A percentile compares a stretch with the other conserved stretches of the same genome.
These are phyloP conservation scores for Clavispora santaluciae DNA, from an alignment of 805 yeast genomes.

Conservation along the genomic window DNA sequence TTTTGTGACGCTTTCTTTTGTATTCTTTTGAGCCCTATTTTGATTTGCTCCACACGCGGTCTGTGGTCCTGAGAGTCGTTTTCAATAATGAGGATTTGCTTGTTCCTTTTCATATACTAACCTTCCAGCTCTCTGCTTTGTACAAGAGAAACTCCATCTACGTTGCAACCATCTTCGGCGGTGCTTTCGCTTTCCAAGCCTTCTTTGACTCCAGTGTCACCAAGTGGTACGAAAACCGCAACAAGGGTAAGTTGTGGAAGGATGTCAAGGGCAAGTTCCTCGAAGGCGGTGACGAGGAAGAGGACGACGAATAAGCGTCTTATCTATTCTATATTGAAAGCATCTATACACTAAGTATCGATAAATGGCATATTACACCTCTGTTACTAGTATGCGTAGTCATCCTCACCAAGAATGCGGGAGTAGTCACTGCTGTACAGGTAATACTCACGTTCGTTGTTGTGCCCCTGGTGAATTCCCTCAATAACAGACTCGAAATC, in stretches of 20 bases:
- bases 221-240: constrained; percentile 69
- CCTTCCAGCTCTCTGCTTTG: constrained; percentile 20
- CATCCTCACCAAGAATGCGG: constrained; percentile 5
- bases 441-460: background rate
- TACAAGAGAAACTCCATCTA: constrained; percentile 84
- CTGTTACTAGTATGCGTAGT: background rate
- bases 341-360: background rate
- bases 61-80: too few species aligned
- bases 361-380: constrained; percentile 1
- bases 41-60: too few species aligned
- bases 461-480: constrained; percentile 2
- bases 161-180: constrained; percentile 76
- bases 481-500: constrained; percentile 11
- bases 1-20: too few species aligned
- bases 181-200: constrained; percentile 83
- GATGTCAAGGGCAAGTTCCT: constrained; percentile 61
- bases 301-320: constrained; percentile 44
- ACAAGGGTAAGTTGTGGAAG: constrained; percentile 82
- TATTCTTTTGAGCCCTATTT: too few species aligned
- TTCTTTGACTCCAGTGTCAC: constrained; percentile 65
- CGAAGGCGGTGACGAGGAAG: constrained; percentile 51
- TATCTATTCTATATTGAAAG: constrained; percentile 1
- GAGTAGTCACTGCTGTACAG: background rate
- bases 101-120: constrained; percentile 15
- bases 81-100: too few species aligned